Evolutionary conservation across 495 filamentous ascomycete species (phyloP), one percentile per base, ranked within the genome.

Genomic region (Lindgomyces ingoldianus): DNA sequence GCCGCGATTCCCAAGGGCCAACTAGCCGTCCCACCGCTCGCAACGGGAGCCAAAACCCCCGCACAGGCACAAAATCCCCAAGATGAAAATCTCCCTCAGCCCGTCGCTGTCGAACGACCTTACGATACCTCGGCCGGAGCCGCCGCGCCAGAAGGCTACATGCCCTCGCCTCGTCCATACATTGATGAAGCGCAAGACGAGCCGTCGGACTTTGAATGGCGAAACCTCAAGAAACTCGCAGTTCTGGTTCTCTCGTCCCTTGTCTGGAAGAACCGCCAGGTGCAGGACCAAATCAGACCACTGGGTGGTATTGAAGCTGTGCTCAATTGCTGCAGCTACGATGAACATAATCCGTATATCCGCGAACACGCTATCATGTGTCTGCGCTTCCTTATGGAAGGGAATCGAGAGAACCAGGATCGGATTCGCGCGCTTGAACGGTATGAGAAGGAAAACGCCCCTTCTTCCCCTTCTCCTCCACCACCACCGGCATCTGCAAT

Each of bases 351-450:
- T 70, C 89, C 90, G 1, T 96, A 91, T 66, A 91, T 93, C 60
- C 86, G 91, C 64, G 92, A 97, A 72, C 90, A 94, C 68, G 91
- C 91, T 2, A 89, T 93, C 57, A 89, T 97, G 79, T 92, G 90
- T 62, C 79, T 97, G 45, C 90, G 93, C 69, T 96, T 92, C 77
- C 76, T 94, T 52, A 84, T 96, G 71, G 92, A 97, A 70, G 89
- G 89, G 2, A 93, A 88, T 58, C 81, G 83, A 8, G 89, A 89
- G 62, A 94, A 93, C 39, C 87, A 90, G 72, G 82, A 85, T 27
- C 84, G 91, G 29, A 82, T 96, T 10, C 81, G 87, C 66, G 83
- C 85, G 22, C 80, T 96, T 27, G 66, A 74, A 47, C 36, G 30
- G 6, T 47, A 25, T 21, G 52, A 47, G 41, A 56, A 61, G 42